Conservation (phyloP, 2,329 filamentous ascomycete species). For the Colletotrichum destructivum region DNA sequence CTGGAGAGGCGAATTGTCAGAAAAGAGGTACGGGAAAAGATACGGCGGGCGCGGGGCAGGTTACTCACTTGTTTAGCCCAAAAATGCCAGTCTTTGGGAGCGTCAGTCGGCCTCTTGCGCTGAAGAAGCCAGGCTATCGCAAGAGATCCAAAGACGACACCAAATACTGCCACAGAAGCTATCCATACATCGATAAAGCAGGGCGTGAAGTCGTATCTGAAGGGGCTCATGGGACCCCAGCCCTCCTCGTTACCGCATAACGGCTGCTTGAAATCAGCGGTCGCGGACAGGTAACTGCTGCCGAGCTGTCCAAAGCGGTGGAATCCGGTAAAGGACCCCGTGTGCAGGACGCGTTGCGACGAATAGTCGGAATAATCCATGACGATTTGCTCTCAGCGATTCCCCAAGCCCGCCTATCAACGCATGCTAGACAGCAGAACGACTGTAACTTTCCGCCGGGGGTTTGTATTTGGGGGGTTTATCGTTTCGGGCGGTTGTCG, state of each 20-base stretch:
- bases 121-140: conserved; percentile 86
- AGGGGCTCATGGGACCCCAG: conserved; percentile 92
- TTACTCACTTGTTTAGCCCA: conserved; percentile 86
- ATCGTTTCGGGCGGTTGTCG: too few species aligned
- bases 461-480: neutral
- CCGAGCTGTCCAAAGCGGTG: conserved; percentile 67
- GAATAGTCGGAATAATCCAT: conserved; percentile 41
- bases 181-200: conserved; percentile 97
- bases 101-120: conserved; percentile 75
- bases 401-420: conserved; percentile 38
- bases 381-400: conserved; percentile 27
- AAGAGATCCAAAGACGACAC: conserved; percentile 81
- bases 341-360: conserved; percentile 67
- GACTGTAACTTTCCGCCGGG: conserved; percentile 3
- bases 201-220: conserved; percentile 94
- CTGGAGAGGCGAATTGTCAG: conserved; percentile 50
- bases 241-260: conserved; percentile 92
- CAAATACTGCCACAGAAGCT: conserved; percentile 82
- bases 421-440: conserved; percentile 38
- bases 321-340: conserved; percentile 75
- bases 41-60: neutral
- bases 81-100: conserved; percentile 91
- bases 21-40: neutral
- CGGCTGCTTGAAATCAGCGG: conserved; percentile 71
- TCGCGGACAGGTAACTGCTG: conserved; percentile 72